Base-by-base conservation (phyloP, 1,139 yeast genomes). In the Meyerozyma elateridarum region DNA sequence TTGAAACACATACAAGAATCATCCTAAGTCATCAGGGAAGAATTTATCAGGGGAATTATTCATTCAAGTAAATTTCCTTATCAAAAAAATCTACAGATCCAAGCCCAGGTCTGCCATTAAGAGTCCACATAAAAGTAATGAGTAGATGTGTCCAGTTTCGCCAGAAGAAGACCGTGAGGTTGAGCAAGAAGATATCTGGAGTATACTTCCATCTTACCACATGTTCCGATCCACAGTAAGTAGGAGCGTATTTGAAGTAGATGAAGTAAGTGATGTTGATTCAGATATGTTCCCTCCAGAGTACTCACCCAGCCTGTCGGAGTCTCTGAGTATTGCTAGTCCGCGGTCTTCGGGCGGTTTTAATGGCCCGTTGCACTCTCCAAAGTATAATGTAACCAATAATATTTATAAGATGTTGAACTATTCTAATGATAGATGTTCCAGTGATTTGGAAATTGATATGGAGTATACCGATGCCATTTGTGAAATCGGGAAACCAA, bases 141-240 rank as follows among this genome's bases (percentile, higher is more conserved):
- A 11, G 17, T 22, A 13, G 9, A 24, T 24, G 27, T 7, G 6
- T 13, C 4, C 27, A 14, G 8, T 18, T 8, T 7, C n/a, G n/a
- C n/a, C 27, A 7, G 5, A 14, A 14, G 27, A 24, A 24, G 27
- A 24, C 18, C 27, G 15, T 11, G 12, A 24, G 18, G 15, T 8
- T 14, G 18, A 15, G 8, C 17, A 15, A 15, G 27, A 24, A 24
- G 18, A 24, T 24, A 15, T 24, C 9, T 24, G 27, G 27, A 24
- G 27, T 24, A 24, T 24, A 24, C 27, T 24, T 24, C 27, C 27
- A 24, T 24, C 27, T 13, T 24, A 24, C 27, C 27, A 24, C 27
- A 24, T 24, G 27, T 24, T 14, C 27, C 17, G 27, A 15, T 24
- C 27, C 9, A 24, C 18, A 4, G 18, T 24, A 5, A 24, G 27